phyloP scores from a whole-genome alignment of 164 flowering plant genomes.

The Protea cynaroides region DNA sequence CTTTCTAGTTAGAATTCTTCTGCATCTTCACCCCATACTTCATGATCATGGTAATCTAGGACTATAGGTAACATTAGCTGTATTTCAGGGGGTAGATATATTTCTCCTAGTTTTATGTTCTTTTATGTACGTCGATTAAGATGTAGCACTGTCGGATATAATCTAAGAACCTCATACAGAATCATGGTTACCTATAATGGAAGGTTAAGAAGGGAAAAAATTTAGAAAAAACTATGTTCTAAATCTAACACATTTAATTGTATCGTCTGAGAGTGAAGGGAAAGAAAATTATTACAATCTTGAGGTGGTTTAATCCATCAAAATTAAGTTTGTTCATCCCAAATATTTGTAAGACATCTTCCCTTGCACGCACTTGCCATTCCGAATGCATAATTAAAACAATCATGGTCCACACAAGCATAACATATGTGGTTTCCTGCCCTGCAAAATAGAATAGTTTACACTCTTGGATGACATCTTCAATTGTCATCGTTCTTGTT shows the following conservation, averaged over 20 bases:
- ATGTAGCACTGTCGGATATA: slow-evolving; percentile 2
- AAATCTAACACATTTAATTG: too few relatives aligned
- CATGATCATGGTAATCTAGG: slow-evolving; percentile 4
- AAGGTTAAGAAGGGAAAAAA: too few relatives aligned
- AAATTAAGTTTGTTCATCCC: not conserved
- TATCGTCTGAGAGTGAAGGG: too few relatives aligned
- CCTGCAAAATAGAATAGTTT: slow-evolving; percentile 7
- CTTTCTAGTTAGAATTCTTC: too few relatives aligned
- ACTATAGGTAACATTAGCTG: not conserved
- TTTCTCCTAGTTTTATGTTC: slow-evolving; percentile 4
- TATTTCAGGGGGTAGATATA: slow-evolving; percentile 6
- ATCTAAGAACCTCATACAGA: slow-evolving; percentile 10
- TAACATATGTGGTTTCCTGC: not conserved
- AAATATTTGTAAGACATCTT: slow-evolving; percentile 4
- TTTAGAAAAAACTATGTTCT: too few relatives aligned
- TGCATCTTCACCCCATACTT: too few relatives aligned
- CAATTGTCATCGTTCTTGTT: not conserved
- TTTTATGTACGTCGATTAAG: not conserved
- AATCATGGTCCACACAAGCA: slow-evolving; percentile 7
- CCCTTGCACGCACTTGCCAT: slow-evolving; percentile 7
- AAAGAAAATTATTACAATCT: not conserved
- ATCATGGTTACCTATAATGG: slow-evolving; percentile 7
- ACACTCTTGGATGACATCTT: slow-evolving; percentile 6
- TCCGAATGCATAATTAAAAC: not conserved
- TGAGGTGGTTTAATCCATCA: not conserved